A percentile compares a stretch with the other conserved stretches of the same genome.
These are phyloP conservation scores for Pseudonitzschia pungens DNA, from an alignment of 108 stramenopile genomes.

Conservation along the genomic window DNA sequence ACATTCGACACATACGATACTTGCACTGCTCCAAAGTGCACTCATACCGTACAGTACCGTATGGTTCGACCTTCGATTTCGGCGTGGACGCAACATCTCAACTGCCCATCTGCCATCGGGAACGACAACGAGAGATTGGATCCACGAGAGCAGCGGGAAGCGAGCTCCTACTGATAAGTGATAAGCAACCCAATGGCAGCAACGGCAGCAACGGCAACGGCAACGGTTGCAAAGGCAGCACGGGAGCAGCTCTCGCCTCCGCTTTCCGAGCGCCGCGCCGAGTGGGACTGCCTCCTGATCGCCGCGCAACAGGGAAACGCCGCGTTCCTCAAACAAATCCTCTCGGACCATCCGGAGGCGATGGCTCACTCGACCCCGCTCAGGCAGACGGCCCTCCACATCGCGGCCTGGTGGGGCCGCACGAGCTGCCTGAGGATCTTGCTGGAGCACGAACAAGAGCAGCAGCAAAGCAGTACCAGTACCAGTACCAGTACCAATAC, in stretches of 20 bases:
- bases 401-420: constrained; percentile 66
- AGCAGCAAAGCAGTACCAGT: constrained; percentile 9
- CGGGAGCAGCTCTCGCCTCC: not conserved
- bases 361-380: constrained; percentile 62
- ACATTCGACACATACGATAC: too few species aligned
- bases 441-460: constrained; percentile 51
- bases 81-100: too few species aligned
- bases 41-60: too few species aligned
- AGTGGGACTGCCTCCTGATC: constrained; percentile 58
- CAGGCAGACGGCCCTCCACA: constrained; percentile 73
- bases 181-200: not conserved
- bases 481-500: too few species aligned
- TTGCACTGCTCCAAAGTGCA: too few species aligned
- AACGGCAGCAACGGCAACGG: not conserved
- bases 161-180: too few species aligned
- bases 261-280: constrained; percentile 30
- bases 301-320: constrained; percentile 64
- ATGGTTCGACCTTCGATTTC: too few species aligned
- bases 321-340: constrained; percentile 39
- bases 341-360: constrained; percentile 45
- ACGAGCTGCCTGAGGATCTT: constrained; percentile 49
- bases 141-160: too few species aligned
- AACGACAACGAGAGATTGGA: too few species aligned
- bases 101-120: too few species aligned
- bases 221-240: not conserved